Evolutionary conservation across 2,329 filamentous ascomycete genomes (phyloP).

Genomic region (Monosporascus ibericus): DNA sequence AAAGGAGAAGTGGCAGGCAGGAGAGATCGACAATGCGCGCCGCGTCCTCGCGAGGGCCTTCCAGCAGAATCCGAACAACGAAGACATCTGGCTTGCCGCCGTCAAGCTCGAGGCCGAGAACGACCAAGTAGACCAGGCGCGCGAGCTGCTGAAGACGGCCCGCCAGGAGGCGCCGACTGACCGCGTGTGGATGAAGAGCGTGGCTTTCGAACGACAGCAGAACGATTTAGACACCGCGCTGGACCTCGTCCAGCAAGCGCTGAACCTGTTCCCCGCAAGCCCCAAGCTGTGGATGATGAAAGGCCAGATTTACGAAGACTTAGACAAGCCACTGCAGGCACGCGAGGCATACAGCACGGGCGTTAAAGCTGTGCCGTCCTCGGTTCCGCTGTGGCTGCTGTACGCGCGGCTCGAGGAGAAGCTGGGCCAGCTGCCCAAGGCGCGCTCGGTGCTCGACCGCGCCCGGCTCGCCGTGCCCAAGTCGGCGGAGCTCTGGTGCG

Average conservation of each 20-base stretch:
- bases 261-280: slow-evolving; percentile 78
- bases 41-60: slow-evolving; percentile 84
- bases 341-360: slow-evolving; percentile 85
- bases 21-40: slow-evolving; percentile 80
- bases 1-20: slow-evolving; percentile 87
- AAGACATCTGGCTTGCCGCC: slow-evolving; percentile 95
- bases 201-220: slow-evolving; percentile 84
- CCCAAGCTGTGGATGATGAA: slow-evolving; percentile 98
- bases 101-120: slow-evolving; percentile 95
- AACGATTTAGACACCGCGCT: slow-evolving; percentile 75
- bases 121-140: slow-evolving; percentile 72
- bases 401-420: slow-evolving; percentile 84
- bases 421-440: slow-evolving; percentile 78
- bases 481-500: slow-evolving; percentile 78
- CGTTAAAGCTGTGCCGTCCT: slow-evolving; percentile 78
- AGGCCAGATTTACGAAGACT: slow-evolving; percentile 89
- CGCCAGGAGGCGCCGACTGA: slow-evolving; percentile 88
- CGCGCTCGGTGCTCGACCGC: slow-evolving; percentile 86
- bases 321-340: slow-evolving; percentile 74
- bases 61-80: slow-evolving; percentile 91
- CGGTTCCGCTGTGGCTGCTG: slow-evolving; percentile 83
- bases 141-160: slow-evolving; percentile 74
- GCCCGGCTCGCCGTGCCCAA: slow-evolving; percentile 85
- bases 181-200: slow-evolving; percentile 94
- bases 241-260: slow-evolving; percentile 77